Conservation (phyloP, 306 rosid genomes). For the Pterocarpus santalinus region DNA sequence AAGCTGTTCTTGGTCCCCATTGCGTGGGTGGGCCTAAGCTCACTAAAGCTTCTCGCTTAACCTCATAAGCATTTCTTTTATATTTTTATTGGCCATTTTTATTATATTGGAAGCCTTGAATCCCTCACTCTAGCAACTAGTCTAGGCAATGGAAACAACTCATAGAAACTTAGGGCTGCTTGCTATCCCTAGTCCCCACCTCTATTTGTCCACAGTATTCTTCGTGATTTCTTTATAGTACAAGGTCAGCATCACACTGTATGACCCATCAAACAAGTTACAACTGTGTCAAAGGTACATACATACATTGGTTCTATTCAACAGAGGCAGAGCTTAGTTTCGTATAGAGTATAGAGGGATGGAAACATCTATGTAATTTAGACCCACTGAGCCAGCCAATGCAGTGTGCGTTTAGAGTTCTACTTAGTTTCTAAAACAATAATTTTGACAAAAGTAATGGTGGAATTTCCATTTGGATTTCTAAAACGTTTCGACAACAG, state of each 20-base stretch:
- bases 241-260: neutral
- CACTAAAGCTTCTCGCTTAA: neutral
- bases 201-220: neutral
- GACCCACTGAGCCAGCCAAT: neutral
- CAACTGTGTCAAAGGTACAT: neutral
- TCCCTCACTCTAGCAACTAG: neutral
- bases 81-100: neutral
- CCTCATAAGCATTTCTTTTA: neutral
- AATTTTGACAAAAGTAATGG: too few relatives aligned
- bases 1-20: conserved; percentile 20
- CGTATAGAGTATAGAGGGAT: neutral
- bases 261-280: neutral
- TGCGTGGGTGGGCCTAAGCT: neutral
- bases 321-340: neutral
- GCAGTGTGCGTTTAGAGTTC: neutral
- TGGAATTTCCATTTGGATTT: too few relatives aligned
- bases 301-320: neutral
- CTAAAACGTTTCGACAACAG: too few relatives aligned
- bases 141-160: neutral
- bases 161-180: neutral
- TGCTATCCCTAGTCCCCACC: too few relatives aligned
- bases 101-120: neutral
- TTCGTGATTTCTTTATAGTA: neutral
- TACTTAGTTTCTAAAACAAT: too few relatives aligned
- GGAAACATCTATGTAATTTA: neutral